Percentiles rank a stretch among this genome's conserved stretches.
Evolutionary conservation across 345 rosid species (phyloP).

Genomic region (Syzygium oleosum): DNA sequence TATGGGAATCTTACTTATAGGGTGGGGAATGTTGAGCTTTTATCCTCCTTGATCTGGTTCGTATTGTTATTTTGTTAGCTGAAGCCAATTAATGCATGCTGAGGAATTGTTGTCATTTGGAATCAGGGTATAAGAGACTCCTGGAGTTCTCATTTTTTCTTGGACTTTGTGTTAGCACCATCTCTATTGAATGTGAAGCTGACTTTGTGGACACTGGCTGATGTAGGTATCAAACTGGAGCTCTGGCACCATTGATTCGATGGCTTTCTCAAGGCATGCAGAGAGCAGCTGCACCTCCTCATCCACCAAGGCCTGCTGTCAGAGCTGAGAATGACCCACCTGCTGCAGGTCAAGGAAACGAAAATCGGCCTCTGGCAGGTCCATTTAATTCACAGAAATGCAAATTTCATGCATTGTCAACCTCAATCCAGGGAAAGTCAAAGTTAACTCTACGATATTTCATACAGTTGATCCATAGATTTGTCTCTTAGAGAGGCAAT

Average conservation of each 20-base stretch:
- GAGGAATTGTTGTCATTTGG: not conserved
- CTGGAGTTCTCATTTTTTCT: not conserved
- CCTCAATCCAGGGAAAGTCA: not conserved
- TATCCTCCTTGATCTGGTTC: not conserved
- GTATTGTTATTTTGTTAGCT: not conserved
- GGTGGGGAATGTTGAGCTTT: not conserved
- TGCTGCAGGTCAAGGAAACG: conserved; percentile 57
- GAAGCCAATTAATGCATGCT: not conserved
- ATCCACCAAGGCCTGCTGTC: conserved; percentile 56
- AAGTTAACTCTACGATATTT: not conserved
- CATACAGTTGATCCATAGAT: not conserved
- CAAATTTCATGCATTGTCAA: not conserved
- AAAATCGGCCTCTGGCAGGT: conserved; percentile 55
- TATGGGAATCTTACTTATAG: not conserved
- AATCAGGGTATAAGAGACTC: not conserved
- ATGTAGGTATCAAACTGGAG: conserved; percentile 95
- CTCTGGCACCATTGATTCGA: conserved; percentile 76
- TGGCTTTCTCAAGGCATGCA: conserved; percentile 99
- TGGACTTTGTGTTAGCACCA: not conserved
- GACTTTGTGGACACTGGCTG: not conserved
- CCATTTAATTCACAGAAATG: conserved; percentile 2
- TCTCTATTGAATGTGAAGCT: not conserved
- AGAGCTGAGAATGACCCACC: conserved; percentile 65
- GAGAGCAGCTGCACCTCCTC: conserved; percentile 93
- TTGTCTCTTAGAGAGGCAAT: not conserved